Evolutionary conservation across 768 basidiomycete genomes (phyloP), one percentile per base, ranked within the genome.

Genomic region (Lactarius indigo): DNA sequence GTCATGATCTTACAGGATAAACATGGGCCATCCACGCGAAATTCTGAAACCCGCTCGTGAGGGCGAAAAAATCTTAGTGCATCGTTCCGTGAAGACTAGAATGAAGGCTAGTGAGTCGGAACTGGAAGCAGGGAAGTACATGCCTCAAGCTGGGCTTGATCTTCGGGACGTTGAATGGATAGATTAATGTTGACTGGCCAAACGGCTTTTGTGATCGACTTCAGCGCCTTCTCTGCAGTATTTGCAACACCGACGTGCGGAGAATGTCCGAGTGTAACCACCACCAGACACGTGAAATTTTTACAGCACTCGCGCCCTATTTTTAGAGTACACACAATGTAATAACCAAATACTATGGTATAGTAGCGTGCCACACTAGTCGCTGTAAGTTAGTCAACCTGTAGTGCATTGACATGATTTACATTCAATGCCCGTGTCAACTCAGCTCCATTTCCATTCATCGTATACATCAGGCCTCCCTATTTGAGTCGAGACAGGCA

Each of bases 61-160:
- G 1, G 28, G 20, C 1, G 35, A 57, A 28, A 61, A 56, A 6
- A 28, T 72, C n/a, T 52, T 17, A 15, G 42, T 63, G 20, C 61
- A 65, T 56, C 64, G 58, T 18, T 35, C 55, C 3, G 63, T 69
- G 18, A 58, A 56, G 61, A 63, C 56, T 23, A 64, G 61, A 23
- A 61, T 59, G 62, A 37, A 63, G 20, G 64, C 71, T 31, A 41
- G 61, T 13, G 47, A 26, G 23, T 23, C 23, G 33, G 68, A 59
- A 9, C 59, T 78, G 65, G 64, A 75, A 42, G 72, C 67, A 12
- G 69, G 75, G 12, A 69, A 68, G 26, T 79, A 79, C 66, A 65
- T 30, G 13, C 78, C 78, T n/a, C 73, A 68, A 60, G 75, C 76
- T 33, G 69, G 71, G 63, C 73, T 72, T 61, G 41, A 42, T 8